Conservation (phyloP, 164 flowering plant genomes). For the Warburgia ugandensis region DNA sequence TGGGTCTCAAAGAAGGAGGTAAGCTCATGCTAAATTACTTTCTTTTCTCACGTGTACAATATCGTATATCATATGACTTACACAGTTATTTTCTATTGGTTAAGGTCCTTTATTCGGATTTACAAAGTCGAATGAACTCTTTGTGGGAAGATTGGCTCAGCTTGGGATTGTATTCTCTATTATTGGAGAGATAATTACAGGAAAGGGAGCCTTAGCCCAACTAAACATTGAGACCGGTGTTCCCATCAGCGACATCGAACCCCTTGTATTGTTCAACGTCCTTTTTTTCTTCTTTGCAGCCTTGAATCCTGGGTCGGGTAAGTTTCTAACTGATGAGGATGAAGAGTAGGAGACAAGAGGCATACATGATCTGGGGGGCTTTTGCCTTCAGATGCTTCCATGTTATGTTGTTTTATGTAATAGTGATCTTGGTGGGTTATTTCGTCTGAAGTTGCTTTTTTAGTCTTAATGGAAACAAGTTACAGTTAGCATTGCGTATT, state of each 20-base stretch:
- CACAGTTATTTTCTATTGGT: constrained; percentile 1
- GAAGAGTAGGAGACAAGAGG: constrained; percentile 24
- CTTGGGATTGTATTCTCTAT: constrained; percentile 91
- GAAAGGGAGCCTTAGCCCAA: constrained; percentile 93
- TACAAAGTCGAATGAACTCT: constrained; percentile 91
- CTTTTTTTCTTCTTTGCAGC: constrained; percentile 92
- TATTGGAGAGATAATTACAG: constrained; percentile 90
- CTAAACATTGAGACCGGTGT: constrained; percentile 92
- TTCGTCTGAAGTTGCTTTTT: too few species aligned
- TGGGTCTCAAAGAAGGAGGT: constrained; percentile 92
- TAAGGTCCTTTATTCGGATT: constrained; percentile 92
- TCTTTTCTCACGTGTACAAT: too few species aligned
- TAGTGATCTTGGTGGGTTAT: too few species aligned
- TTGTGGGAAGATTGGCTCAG: constrained; percentile 98
- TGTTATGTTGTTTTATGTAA: too few species aligned
- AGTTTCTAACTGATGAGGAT: constrained; percentile 81
- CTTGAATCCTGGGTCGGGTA: constrained; percentile 87
- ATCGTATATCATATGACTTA: too few species aligned
- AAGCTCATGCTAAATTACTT: too few species aligned
- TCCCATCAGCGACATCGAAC: constrained; percentile 87
- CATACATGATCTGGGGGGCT: background rate
- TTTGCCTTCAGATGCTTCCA: too few species aligned
- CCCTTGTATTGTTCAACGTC: constrained; percentile 78
- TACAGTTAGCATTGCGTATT: too few species aligned
- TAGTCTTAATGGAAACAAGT: too few species aligned